Percentiles rank a stretch among this genome's conserved stretches.
Evolutionary conservation across 2,329 filamentous ascomycete species (phyloP).

Genomic region (Penicillium sp.): DNA sequence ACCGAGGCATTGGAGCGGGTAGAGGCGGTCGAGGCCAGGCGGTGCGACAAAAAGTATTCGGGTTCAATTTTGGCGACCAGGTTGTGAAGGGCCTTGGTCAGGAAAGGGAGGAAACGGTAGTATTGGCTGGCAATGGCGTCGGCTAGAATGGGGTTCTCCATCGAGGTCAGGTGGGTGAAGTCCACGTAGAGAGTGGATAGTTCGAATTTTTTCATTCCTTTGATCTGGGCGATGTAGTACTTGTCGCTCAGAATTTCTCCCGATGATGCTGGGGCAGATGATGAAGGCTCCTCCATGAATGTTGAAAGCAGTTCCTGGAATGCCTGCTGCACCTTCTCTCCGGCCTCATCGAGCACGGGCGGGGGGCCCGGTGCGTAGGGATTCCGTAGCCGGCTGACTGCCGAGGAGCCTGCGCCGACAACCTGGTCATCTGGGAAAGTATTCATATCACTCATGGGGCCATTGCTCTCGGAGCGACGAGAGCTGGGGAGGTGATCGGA

Average conservation of each 20-base stretch:
- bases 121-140: slow-evolving; percentile 86
- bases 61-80: slow-evolving; percentile 94
- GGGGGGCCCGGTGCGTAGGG: slow-evolving; percentile 56
- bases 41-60: slow-evolving; percentile 88
- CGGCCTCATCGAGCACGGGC: slow-evolving; percentile 60
- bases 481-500: slow-evolving; percentile 53
- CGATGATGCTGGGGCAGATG: slow-evolving; percentile 54
- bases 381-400: slow-evolving; percentile 48
- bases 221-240: slow-evolving; percentile 67
- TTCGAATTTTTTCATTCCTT: slow-evolving; percentile 60
- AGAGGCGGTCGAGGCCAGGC: slow-evolving; percentile 71
- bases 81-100: slow-evolving; percentile 84
- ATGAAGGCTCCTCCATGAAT: slow-evolving; percentile 57
- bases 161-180: slow-evolving; percentile 73
- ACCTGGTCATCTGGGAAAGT: slow-evolving; percentile 63
- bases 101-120: slow-evolving; percentile 91
- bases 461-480: slow-evolving; percentile 53
- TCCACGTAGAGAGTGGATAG: slow-evolving; percentile 67
- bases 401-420: slow-evolving; percentile 54
- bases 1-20: slow-evolving; percentile 67
- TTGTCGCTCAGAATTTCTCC: slow-evolving; percentile 59
- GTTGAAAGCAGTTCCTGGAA: slow-evolving; percentile 66
- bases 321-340: slow-evolving; percentile 60
- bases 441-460: slow-evolving; percentile 56
- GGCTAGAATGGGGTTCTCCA: slow-evolving; percentile 76